Conservation (phyloP, 352 stramenopile species). For the Phytophthora sojae region DNA sequence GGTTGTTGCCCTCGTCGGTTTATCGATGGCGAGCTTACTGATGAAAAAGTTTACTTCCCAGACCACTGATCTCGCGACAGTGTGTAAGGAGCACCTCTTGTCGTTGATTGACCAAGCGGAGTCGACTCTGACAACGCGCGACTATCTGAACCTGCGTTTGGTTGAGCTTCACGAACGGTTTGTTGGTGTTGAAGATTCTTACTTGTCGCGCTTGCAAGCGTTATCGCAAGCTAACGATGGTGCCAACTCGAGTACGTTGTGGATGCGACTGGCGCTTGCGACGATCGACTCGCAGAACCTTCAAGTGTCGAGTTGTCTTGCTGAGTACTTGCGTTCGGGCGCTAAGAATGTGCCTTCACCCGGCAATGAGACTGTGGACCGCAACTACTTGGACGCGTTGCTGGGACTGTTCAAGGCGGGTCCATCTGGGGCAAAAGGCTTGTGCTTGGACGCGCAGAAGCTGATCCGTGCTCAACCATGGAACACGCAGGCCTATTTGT, state of each 20-base stretch:
- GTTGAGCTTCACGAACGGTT: conserved; percentile 55
- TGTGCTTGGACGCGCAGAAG: conserved; percentile 53
- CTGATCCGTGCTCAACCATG: conserved; percentile 69
- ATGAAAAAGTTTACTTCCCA: conserved; percentile 20
- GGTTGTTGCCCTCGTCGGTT: conserved; percentile 37
- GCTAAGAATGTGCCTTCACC: conserved; percentile 1
- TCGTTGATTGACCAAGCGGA: conserved; percentile 32
- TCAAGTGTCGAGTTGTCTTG: conserved; percentile 36
- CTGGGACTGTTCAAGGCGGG: conserved; percentile 42
- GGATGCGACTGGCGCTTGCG: conserved; percentile 41
- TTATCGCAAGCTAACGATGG: conserved; percentile 34
- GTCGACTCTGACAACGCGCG: conserved; percentile 21
- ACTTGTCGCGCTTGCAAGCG: conserved; percentile 36
- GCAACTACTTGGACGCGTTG: conserved; percentile 42
- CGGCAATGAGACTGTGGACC: conserved; percentile 40
- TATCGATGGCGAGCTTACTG: conserved; percentile 48
- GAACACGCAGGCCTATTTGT: conserved; percentile 61
- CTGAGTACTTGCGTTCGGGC: conserved; percentile 34
- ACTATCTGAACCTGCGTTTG: conserved; percentile 42
- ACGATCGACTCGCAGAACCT: conserved; percentile 47
- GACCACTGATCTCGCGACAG: conserved; percentile 17
- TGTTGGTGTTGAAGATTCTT: conserved; percentile 25
- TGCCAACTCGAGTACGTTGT: conserved; percentile 27
- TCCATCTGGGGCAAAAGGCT: conserved; percentile 16
- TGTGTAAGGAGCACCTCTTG: conserved; percentile 47